phyloP scores from a whole-genome alignment of 208 protist genomes.

The Crithidia acanthocephali region DNA sequence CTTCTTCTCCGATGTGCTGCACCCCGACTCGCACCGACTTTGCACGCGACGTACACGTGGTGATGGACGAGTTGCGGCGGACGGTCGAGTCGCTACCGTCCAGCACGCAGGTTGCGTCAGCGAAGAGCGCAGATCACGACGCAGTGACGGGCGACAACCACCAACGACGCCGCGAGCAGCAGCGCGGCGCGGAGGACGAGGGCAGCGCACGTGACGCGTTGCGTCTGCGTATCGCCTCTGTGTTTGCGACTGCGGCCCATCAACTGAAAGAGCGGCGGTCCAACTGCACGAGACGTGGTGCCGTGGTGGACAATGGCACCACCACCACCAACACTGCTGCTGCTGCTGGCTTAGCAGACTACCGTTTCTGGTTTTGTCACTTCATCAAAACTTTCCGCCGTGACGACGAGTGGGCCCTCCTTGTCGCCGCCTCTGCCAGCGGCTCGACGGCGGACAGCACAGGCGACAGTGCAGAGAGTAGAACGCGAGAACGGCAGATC shows the following conservation, averaged over 20 bases:
- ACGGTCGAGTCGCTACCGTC: not conserved
- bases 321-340: not conserved
- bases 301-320: not conserved
- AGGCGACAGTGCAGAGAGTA: not conserved
- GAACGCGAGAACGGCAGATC: not conserved
- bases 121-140: not conserved
- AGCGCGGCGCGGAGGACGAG: not conserved
- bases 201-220: not conserved
- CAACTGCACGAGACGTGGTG: not conserved
- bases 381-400: not conserved
- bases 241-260: not conserved
- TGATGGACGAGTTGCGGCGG: not conserved
- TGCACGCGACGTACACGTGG: not conserved
- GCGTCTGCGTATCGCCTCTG: not conserved
- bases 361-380: conserved; percentile 2
- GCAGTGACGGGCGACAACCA: not conserved
- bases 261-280: not conserved
- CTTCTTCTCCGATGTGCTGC: too few relatives aligned
- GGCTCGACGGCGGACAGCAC: not conserved
- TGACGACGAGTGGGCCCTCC: not conserved
- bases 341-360: not conserved
- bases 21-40: not conserved
- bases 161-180: too few relatives aligned
- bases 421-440: not conserved
- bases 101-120: not conserved